These are phyloP conservation scores for Rhizopogon sp. DNA, from an alignment of 768 basidiomycete species.

Conservation along the genomic window DNA sequence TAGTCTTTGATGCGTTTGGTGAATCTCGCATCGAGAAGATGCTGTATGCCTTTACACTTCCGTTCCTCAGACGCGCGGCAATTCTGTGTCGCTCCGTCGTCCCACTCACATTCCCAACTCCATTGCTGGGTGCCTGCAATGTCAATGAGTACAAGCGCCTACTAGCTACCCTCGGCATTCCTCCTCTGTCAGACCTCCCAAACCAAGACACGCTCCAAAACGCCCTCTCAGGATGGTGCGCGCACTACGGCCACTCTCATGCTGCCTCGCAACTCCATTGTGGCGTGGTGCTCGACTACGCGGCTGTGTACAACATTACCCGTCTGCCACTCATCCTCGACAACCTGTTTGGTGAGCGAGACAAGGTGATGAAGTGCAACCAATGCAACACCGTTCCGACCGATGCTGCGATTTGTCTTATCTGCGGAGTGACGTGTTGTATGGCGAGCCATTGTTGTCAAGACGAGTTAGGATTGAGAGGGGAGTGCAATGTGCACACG, in stretches of 20 bases:
- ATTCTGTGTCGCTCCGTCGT: slow-evolving; percentile 78
- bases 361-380: slow-evolving; percentile 67
- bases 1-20: slow-evolving; percentile 76
- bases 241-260: slow-evolving; percentile 81
- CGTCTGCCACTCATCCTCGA: slow-evolving; percentile 81
- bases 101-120: slow-evolving; percentile 57
- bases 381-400: slow-evolving; percentile 75
- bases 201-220: slow-evolving; percentile 85
- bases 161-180: slow-evolving; percentile 70
- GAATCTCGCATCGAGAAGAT: slow-evolving; percentile 83
- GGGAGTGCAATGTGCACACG: slow-evolving; percentile 95
- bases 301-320: slow-evolving; percentile 77
- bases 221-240: slow-evolving; percentile 86
- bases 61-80: slow-evolving; percentile 85
- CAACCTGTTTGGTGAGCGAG: slow-evolving; percentile 70
- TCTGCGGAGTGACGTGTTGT: slow-evolving; percentile 86
- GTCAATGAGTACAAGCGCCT: slow-evolving; percentile 77
- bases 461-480: slow-evolving; percentile 46
- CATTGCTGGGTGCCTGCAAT: slow-evolving; percentile 33
- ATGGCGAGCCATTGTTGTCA: slow-evolving; percentile 90
- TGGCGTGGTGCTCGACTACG: slow-evolving; percentile 77
- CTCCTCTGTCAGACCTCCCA: slow-evolving; percentile 72
- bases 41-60: slow-evolving; percentile 83
- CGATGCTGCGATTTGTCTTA: slow-evolving; percentile 87
- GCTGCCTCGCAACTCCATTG: slow-evolving; percentile 75